Conservation (phyloP, 257 asterid species). For the Plantago ovata region DNA sequence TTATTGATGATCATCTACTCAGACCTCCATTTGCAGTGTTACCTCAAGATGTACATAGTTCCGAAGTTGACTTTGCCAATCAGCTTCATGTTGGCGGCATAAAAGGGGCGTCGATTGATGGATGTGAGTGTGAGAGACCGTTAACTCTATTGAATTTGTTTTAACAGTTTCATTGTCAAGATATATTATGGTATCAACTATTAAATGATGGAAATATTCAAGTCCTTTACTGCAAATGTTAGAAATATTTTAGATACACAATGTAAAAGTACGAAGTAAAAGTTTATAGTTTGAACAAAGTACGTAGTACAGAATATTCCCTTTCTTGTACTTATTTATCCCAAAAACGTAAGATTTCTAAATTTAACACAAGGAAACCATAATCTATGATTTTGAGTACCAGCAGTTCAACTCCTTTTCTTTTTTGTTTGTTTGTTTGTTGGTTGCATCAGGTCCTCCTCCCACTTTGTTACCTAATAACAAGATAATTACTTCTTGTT, state of each 20-base stretch:
- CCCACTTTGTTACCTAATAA: background rate
- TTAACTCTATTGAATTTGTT: constrained; percentile 11
- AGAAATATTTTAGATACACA: background rate
- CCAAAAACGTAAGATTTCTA: background rate
- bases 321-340: background rate
- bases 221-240: background rate
- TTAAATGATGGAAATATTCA: background rate
- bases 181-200: background rate
- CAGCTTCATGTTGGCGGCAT: constrained; percentile 30
- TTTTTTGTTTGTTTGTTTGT: too few relatives aligned
- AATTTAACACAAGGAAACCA: background rate
- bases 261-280: background rate
- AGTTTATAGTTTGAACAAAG: background rate
- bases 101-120: constrained; percentile 35
- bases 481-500: background rate
- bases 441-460: too few relatives aligned
- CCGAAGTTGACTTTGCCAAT: constrained; percentile 32
- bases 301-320: background rate
- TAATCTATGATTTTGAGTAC: background rate
- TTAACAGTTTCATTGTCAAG: background rate
- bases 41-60: constrained; percentile 44
- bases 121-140: constrained; percentile 28
- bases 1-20: constrained; percentile 36
- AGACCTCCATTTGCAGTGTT: constrained; percentile 71
- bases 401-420: background rate